A percentile compares a stretch with the other conserved stretches of the same genome.
These are phyloP conservation scores for Lipomyces spencermartinsiae DNA, from an alignment of 805 yeast species.

Conservation along the genomic window DNA sequence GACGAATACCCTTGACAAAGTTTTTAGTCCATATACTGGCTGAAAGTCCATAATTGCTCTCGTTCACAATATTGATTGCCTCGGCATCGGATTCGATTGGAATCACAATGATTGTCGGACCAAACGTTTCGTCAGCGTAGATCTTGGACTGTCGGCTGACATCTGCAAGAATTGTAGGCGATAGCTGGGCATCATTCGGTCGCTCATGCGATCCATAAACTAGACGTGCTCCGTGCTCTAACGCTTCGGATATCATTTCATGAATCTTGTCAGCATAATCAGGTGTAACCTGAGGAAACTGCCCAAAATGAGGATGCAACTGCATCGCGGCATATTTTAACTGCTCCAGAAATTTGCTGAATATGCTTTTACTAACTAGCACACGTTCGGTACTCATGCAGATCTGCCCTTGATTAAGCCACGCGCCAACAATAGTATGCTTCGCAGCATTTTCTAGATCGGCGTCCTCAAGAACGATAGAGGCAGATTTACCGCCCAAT, in stretches of 20 bases:
- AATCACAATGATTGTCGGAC: conserved; percentile 81
- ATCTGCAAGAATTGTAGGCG: conserved; percentile 82
- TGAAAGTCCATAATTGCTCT: conserved; percentile 82
- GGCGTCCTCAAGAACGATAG: conserved; percentile 76
- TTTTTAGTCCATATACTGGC: conserved; percentile 84
- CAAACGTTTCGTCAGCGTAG: conserved; percentile 84
- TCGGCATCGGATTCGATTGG: conserved; percentile 78
- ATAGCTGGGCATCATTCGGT: conserved; percentile 62
- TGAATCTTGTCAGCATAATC: conserved; percentile 56
- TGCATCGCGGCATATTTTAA: conserved; percentile 77
- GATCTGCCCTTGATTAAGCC: conserved; percentile 90
- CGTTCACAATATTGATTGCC: conserved; percentile 74
- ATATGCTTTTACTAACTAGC: conserved; percentile 75
- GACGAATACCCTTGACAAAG: conserved; percentile 68
- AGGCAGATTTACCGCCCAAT: conserved; percentile 88
- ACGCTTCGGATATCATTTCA: conserved; percentile 56
- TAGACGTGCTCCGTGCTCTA: conserved; percentile 59
- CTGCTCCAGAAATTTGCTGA: conserved; percentile 65
- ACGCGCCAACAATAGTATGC: conserved; percentile 74
- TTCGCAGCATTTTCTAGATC: conserved; percentile 69
- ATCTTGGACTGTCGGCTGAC: conserved; percentile 70
- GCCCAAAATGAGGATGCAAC: conserved; percentile 69
- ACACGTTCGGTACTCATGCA: conserved; percentile 93
- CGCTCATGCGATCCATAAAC: conserved; percentile 55
- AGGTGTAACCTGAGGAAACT: conserved; percentile 67